Evolutionary conservation across 148 eudicot species (phyloP), one percentile per base, ranked within the genome.

Genomic region (Nepenthes gracilis): DNA sequence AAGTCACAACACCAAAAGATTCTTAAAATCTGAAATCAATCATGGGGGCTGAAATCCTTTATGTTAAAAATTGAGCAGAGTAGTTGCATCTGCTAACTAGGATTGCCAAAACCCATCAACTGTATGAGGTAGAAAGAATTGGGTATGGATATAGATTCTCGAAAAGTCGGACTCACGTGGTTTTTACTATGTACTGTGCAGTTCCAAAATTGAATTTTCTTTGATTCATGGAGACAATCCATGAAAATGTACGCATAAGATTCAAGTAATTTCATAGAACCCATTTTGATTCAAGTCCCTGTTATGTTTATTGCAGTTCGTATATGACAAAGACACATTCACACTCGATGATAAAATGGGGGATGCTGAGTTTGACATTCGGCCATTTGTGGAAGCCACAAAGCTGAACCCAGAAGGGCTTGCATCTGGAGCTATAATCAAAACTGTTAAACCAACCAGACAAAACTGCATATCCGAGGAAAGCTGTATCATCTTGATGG

Each of bases 271-370:
- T 55, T 15, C 58, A 34, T 4, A 5, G n/a, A 50, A 11, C 54
- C 6, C 13, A 50, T 10, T 50, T 12, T 10, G 15, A 50, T 50
- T 10, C 12, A 12, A n/a, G 2, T 54, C 13, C 8, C 4, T 11
- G 9, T 58, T n/a, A 35, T 55, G 58, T 2, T 57, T 36, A 36
- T 23, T 58, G 9, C 47, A 63, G 66, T 12, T 38, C 32, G 66
- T 63, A 10, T 63, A 63, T 23, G 66, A 63, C 49, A 36, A 63
- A 38, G 66, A 63, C 35, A 63, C 57, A 2, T 52, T 63, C 40
- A 35, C 66, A 0, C n/a, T 12, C 12, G 66, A 63, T 6, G 66
- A 63, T 14, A 36, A 52, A 36, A 63, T 63, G 66, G 66, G 66
- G 36, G 66, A 63, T 2, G 66, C 66, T 1, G 66, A 63, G 34